phyloP scores from a whole-genome alignment of 192 early-diverging fungal species.

The Linnemannia zychae region DNA sequence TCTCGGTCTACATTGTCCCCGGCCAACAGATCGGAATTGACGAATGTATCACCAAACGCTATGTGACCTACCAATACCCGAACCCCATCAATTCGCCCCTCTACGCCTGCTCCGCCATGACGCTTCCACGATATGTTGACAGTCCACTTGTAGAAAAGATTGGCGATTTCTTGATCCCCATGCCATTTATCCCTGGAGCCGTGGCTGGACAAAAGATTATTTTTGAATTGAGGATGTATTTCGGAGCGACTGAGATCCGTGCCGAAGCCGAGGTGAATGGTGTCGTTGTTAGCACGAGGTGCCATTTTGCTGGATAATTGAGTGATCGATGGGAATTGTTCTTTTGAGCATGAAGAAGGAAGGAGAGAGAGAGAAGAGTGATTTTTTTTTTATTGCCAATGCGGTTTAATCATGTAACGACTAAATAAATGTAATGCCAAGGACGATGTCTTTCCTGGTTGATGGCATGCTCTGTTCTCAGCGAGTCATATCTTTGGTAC shows the following conservation, averaged over 20 bases:
- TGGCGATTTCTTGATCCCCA: conserved; percentile 41
- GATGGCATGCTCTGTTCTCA: neutral
- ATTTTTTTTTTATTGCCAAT: neutral
- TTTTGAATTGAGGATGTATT: conserved; percentile 61
- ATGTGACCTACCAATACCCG: conserved; percentile 41
- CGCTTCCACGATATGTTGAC: conserved; percentile 41
- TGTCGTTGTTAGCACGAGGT: conserved; percentile 39
- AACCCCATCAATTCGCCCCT: conserved; percentile 40
- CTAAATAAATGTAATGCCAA: neutral
- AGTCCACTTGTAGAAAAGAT: conserved; percentile 38
- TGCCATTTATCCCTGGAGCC: conserved; percentile 41
- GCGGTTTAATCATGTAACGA: neutral
- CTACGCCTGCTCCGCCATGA: conserved; percentile 33
- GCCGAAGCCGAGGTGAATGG: conserved; percentile 65
- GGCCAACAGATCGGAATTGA: conserved; percentile 57
- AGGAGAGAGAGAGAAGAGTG: neutral
- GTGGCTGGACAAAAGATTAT: conserved; percentile 24
- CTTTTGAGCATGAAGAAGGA: neutral
- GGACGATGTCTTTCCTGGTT: neutral
- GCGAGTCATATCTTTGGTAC: too few relatives aligned
- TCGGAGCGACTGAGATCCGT: conserved; percentile 62
- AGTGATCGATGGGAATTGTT: too few relatives aligned
- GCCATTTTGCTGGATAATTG: conserved; percentile 42
- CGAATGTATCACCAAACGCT: conserved; percentile 43
- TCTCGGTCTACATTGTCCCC: conserved; percentile 59